These are phyloP conservation scores for Erodium maritimum DNA, from an alignment of 345 rosid genomes.

Conservation along the genomic window DNA sequence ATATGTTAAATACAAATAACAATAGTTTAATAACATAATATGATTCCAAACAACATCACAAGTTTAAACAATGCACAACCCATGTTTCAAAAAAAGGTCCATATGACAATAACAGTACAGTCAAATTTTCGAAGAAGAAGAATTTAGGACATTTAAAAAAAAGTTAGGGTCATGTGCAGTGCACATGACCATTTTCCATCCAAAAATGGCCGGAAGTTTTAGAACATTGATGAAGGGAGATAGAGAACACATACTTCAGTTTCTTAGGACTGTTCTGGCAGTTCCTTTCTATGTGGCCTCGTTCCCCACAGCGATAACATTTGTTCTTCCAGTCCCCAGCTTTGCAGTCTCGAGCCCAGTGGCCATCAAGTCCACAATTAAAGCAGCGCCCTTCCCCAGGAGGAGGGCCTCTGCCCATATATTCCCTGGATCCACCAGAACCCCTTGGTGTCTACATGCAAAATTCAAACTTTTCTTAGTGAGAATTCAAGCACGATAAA, in stretches of 20 bases:
- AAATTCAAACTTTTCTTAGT: conserved; percentile 1
- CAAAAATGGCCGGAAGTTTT: too few relatives aligned
- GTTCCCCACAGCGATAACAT: conserved; percentile 92
- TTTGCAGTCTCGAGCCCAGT: conserved; percentile 94
- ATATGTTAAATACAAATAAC: too few relatives aligned
- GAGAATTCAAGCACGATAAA: background rate
- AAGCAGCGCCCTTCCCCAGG: conserved; percentile 96
- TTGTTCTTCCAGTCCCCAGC: conserved; percentile 97
- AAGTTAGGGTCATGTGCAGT: too few relatives aligned
- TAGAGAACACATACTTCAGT: conserved; percentile 26
- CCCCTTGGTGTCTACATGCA: conserved; percentile 68
- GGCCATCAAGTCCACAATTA: conserved; percentile 95
- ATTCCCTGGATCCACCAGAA: conserved; percentile 62
- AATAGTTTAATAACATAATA: too few relatives aligned
- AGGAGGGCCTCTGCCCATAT: conserved; percentile 75
- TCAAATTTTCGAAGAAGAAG: too few relatives aligned
- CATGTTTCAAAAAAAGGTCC: too few relatives aligned
- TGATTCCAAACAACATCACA: too few relatives aligned
- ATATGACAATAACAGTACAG: too few relatives aligned
- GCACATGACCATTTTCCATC: too few relatives aligned
- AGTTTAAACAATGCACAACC: too few relatives aligned
- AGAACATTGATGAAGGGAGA: background rate
- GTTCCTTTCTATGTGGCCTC: conserved; percentile 89
- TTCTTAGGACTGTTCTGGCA: conserved; percentile 91
- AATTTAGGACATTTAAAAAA: too few relatives aligned